Percentiles rank a stretch among this genome's conserved stretches.
Conservation (phyloP, 331 rosid species). For the Quercus lobata region DNA sequence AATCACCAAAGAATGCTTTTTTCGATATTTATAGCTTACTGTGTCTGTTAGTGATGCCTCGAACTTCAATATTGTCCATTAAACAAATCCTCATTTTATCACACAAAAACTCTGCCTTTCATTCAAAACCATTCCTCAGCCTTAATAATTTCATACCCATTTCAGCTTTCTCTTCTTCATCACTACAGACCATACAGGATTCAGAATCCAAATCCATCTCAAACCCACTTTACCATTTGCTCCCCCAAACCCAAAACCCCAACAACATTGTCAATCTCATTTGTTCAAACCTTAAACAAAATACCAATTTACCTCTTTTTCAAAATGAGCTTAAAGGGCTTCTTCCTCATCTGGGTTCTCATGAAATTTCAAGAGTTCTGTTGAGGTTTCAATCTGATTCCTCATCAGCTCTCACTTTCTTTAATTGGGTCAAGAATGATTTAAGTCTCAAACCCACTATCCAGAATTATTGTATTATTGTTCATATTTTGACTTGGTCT, state of each 20-base stretch:
- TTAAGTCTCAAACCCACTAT: constrained; percentile 43
- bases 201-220: constrained; percentile 37
- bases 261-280: constrained; percentile 68
- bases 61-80: constrained; percentile 17
- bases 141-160: background rate
- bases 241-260: constrained; percentile 75
- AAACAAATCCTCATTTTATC: background rate
- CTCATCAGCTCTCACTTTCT: constrained; percentile 60
- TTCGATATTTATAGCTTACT: background rate
- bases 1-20: background rate
- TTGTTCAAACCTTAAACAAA: constrained; percentile 48
- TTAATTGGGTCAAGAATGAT: constrained; percentile 69
- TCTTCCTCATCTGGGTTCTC: constrained; percentile 60
- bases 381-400: constrained; percentile 73
- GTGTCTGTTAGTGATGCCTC: constrained; percentile 26
- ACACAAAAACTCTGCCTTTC: background rate
- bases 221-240: constrained; percentile 75
- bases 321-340: constrained; percentile 46
- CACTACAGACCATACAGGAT: constrained; percentile 37
- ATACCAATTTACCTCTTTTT: constrained; percentile 35
- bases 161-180: constrained; percentile 37
- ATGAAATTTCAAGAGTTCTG: constrained; percentile 68
- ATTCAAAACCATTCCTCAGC: constrained; percentile 4
- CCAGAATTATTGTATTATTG: constrained; percentile 52
- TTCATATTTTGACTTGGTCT: constrained; percentile 69